Evolutionary conservation across 805 yeast genomes (phyloP).

Genomic region (Vanderwaltozyma polyspora): DNA sequence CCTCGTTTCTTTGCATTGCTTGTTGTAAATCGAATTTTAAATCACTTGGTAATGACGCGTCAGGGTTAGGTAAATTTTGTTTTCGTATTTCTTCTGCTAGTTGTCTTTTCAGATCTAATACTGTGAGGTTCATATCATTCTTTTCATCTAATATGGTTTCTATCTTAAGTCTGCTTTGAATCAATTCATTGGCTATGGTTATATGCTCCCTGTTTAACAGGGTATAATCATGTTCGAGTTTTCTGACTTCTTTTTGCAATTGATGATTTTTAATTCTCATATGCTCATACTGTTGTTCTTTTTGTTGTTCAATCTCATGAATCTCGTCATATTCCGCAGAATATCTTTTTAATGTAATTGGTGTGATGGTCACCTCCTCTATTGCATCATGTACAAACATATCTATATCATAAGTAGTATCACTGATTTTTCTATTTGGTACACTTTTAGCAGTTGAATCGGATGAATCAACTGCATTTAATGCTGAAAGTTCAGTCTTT

Average conservation of each 20-base stretch:
- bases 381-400: constrained; percentile 71
- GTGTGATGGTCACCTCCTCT: constrained; percentile 52
- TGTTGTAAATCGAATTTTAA: constrained; percentile 42
- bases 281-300: constrained; percentile 52
- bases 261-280: constrained; percentile 58
- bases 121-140: constrained; percentile 40
- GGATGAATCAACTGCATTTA: constrained; percentile 1
- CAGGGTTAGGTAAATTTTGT: constrained; percentile 24
- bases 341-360: constrained; percentile 60
- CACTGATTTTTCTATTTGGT: constrained; percentile 5
- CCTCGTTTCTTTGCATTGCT: constrained; percentile 50
- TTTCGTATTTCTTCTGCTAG: constrained; percentile 27
- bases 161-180: constrained; percentile 59
- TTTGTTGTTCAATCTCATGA: constrained; percentile 53
- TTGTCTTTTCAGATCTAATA: constrained; percentile 35
- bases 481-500: constrained; percentile 8
- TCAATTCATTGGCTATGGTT: constrained; percentile 77
- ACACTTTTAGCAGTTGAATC: background rate
- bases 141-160: constrained; percentile 74
- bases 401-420: constrained; percentile 47
- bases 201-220: constrained; percentile 73
- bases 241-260: constrained; percentile 59
- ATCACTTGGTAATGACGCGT: constrained; percentile 29
- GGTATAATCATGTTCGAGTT: constrained; percentile 58
- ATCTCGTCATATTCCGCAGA: constrained; percentile 65